Evolutionary conservation across 2,329 filamentous ascomycete species (phyloP).

Genomic region (Neofusicoccum sp.): DNA sequence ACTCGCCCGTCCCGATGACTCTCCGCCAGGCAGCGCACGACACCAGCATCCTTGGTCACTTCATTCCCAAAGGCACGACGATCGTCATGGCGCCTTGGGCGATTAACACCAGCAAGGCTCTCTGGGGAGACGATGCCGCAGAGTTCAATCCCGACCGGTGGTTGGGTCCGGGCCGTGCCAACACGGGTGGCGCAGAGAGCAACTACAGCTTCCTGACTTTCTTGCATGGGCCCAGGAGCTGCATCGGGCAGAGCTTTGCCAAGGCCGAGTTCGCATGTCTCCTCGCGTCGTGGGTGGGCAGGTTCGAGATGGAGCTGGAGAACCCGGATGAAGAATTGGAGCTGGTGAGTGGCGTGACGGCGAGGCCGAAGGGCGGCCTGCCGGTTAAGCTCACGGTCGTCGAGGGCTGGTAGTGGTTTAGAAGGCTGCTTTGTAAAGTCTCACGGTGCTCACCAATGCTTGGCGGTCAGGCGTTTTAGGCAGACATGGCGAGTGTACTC

Average conservation of each 20-base stretch:
- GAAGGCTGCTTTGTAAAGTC: slow-evolving; percentile 2
- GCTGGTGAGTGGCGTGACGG: slow-evolving; percentile 69
- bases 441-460: slow-evolving; percentile 8
- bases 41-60: slow-evolving; percentile 63
- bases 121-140: slow-evolving; percentile 75
- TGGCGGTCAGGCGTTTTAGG: neutral
- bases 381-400: slow-evolving; percentile 64
- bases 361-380: slow-evolving; percentile 70
- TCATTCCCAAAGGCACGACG: slow-evolving; percentile 68
- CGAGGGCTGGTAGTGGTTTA: slow-evolving; percentile 59
- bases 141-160: slow-evolving; percentile 72
- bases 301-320: slow-evolving; percentile 64
- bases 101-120: slow-evolving; percentile 63
- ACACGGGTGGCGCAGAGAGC: slow-evolving; percentile 68
- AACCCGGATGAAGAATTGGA: slow-evolving; percentile 54
- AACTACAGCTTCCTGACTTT: slow-evolving; percentile 82
- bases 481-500: neutral
- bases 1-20: slow-evolving; percentile 69
- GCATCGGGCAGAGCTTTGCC: slow-evolving; percentile 80
- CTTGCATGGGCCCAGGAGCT: slow-evolving; percentile 79
- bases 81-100: slow-evolving; percentile 65
- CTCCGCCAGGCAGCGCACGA: slow-evolving; percentile 63
- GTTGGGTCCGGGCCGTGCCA: slow-evolving; percentile 45
- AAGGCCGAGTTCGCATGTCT: slow-evolving; percentile 82
- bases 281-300: slow-evolving; percentile 72